Evolutionary conservation across 441 rosid genomes (phyloP).

Genomic region (Eruca vesicaria): DNA sequence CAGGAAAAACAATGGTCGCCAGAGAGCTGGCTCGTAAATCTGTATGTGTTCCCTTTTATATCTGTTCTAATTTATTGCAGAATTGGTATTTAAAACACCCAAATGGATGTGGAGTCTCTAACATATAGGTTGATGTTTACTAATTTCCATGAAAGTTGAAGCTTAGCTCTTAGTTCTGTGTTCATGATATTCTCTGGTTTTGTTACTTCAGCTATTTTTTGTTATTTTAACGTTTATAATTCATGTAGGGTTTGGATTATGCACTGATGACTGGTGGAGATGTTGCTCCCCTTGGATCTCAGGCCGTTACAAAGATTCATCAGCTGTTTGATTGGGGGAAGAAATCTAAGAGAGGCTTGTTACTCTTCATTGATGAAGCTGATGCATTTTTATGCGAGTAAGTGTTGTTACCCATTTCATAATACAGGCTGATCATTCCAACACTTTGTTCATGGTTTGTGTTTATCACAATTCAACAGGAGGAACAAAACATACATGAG

Average conservation of each 20-base stretch:
- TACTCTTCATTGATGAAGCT: slow-evolving; percentile 92
- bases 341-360: slow-evolving; percentile 79
- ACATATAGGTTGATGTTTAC: not conserved
- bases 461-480: slow-evolving; percentile 41
- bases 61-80: not conserved
- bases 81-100: not conserved
- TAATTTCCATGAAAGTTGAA: slow-evolving; percentile 9
- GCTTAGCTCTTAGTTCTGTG: slow-evolving; percentile 7
- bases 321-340: slow-evolving; percentile 95
- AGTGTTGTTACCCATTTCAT: slow-evolving; percentile 29
- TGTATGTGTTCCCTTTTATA: slow-evolving; percentile 47
- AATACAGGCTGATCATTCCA: not conserved
- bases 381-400: slow-evolving; percentile 99
- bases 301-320: slow-evolving; percentile 98
- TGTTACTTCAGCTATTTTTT: slow-evolving; percentile 9
- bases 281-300: slow-evolving; percentile 95
- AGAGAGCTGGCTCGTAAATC: slow-evolving; percentile 87
- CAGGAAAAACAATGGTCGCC: slow-evolving; percentile 99
- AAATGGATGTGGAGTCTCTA: slow-evolving; percentile 2
- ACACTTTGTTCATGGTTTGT: not conserved
- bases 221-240: not conserved
- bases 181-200: not conserved
- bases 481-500: slow-evolving; percentile 96
- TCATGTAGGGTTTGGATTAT: slow-evolving; percentile 84
- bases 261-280: slow-evolving; percentile 99